phyloP scores from a whole-genome alignment of 2,329 filamentous ascomycete genomes.

The Fusarium sambucinum region DNA sequence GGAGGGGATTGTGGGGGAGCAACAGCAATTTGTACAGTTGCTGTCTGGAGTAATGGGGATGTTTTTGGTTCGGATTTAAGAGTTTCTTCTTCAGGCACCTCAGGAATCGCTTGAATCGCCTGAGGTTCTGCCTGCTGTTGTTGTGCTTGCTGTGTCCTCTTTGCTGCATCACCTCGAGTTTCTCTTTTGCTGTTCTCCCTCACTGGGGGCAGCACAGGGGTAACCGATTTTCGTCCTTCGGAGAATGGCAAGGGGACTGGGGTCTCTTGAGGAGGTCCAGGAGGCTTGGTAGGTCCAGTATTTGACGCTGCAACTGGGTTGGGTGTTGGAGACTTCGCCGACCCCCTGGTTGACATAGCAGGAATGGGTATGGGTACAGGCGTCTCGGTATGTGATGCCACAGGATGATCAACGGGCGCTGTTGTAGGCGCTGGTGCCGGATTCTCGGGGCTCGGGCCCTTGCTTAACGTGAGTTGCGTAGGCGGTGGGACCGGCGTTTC shows the following conservation, averaged over 20 bases:
- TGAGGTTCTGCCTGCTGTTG: conserved; percentile 35
- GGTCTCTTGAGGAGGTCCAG: conserved; percentile 48
- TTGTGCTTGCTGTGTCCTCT: conserved; percentile 56
- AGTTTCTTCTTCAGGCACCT: conserved; percentile 24
- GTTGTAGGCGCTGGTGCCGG: conserved; percentile 35
- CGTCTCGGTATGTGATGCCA: conserved; percentile 54
- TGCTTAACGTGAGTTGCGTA: conserved; percentile 51
- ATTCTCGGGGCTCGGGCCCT: conserved; percentile 44
- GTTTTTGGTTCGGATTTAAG: conserved; percentile 43
- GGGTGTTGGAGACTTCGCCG: conserved; percentile 51
- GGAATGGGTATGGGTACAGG: conserved; percentile 57
- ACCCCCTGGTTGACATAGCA: conserved; percentile 47
- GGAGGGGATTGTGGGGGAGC: conserved; percentile 18
- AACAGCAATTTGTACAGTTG: conserved; percentile 15
- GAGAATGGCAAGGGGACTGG: conserved; percentile 54
- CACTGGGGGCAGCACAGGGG: conserved; percentile 50
- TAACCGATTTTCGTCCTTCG: conserved; percentile 51
- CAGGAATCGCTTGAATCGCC: conserved; percentile 11
- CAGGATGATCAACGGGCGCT: conserved; percentile 33
- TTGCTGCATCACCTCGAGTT: conserved; percentile 59
- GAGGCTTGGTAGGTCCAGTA: conserved; percentile 50
- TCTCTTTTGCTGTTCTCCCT: conserved; percentile 57
- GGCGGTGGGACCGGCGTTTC: conserved; percentile 68
- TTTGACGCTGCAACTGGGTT: conserved; percentile 45
- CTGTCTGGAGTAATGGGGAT: conserved; percentile 42